phyloP scores from a whole-genome alignment of 2,329 filamentous ascomycete genomes.

The Fonsecaea nubica region DNA sequence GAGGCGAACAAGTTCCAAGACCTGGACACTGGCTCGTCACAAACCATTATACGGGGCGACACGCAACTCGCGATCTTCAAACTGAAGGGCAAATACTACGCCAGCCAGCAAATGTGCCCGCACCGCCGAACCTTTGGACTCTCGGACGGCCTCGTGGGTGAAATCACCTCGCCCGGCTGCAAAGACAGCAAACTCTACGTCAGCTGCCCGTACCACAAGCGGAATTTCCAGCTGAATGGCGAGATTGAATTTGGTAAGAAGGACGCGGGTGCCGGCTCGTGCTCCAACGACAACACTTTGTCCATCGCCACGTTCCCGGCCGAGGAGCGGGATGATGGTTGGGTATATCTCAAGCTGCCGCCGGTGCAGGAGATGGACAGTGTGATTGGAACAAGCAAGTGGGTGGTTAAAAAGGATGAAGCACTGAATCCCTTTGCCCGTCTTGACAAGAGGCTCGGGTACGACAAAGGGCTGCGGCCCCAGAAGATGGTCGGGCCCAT shows the following conservation, averaged over 20 bases:
- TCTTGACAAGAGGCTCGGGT: slow-evolving; percentile 59
- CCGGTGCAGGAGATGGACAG: slow-evolving; percentile 80
- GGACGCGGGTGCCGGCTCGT: slow-evolving; percentile 64
- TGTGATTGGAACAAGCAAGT: slow-evolving; percentile 77
- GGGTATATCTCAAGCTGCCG: slow-evolving; percentile 80
- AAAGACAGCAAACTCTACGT: slow-evolving; percentile 75
- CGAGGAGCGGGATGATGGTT: slow-evolving; percentile 76
- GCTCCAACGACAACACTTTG: slow-evolving; percentile 74
- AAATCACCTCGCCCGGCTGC: slow-evolving; percentile 48
- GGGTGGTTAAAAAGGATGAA: slow-evolving; percentile 78
- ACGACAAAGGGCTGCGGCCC: slow-evolving; percentile 60
- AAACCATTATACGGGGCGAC: slow-evolving; percentile 82
- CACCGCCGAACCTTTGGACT: slow-evolving; percentile 92
- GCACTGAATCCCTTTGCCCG: slow-evolving; percentile 61
- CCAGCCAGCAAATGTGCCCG: slow-evolving; percentile 92
- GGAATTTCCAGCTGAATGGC: slow-evolving; percentile 79
- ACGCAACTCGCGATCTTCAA: slow-evolving; percentile 90
- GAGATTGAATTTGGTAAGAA: slow-evolving; percentile 45
- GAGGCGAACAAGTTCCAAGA: slow-evolving; percentile 72
- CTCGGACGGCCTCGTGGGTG: slow-evolving; percentile 81
- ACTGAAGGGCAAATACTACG: slow-evolving; percentile 79
- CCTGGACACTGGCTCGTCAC: slow-evolving; percentile 73
- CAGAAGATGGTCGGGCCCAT: slow-evolving; percentile 51
- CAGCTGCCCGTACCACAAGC: slow-evolving; percentile 86
- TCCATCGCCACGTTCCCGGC: slow-evolving; percentile 83